These are phyloP conservation scores for Syncephalastrum sp. DNA, from an alignment of 371 early-diverging fungal species.

Conservation along the genomic window DNA sequence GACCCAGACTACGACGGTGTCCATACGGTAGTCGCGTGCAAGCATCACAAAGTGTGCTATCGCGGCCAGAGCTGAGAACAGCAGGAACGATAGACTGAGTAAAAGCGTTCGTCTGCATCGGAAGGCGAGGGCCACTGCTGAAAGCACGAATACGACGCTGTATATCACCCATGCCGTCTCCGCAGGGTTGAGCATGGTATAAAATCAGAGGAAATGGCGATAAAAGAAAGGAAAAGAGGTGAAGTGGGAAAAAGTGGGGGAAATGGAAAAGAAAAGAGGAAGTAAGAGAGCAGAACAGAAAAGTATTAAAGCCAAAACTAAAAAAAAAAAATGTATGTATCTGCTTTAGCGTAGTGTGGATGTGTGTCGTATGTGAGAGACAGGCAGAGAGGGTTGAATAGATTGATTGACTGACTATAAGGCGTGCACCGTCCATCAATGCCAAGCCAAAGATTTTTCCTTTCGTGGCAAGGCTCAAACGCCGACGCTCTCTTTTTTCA, in stretches of 20 bases:
- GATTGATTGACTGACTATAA: too few species aligned
- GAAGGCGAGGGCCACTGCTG: conserved; percentile 12
- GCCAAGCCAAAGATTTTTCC: too few species aligned
- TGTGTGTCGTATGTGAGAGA: too few species aligned
- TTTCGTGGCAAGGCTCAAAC: too few species aligned
- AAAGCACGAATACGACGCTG: conserved; percentile 18
- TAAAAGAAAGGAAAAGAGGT: conserved; percentile 3
- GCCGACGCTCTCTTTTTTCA: too few species aligned
- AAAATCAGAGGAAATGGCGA: background rate
- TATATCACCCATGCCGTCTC: conserved; percentile 34
- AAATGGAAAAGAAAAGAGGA: background rate
- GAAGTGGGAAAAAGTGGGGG: conserved; percentile 1
- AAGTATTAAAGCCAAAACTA: background rate
- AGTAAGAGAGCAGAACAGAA: background rate
- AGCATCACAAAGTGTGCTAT: conserved; percentile 13
- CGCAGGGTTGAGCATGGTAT: conserved; percentile 25
- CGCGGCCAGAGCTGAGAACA: conserved; percentile 11
- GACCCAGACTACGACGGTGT: conserved; percentile 13
- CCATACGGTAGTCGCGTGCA: conserved; percentile 5
- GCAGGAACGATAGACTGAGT: conserved; percentile 25
- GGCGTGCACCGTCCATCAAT: too few species aligned
- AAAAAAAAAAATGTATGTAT: too few species aligned
- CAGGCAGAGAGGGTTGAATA: too few species aligned
- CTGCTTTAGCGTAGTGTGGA: too few species aligned
- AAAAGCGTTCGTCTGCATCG: conserved; percentile 23